Conservation (phyloP, 441 rosid genomes). For the Capsella rubella region DNA sequence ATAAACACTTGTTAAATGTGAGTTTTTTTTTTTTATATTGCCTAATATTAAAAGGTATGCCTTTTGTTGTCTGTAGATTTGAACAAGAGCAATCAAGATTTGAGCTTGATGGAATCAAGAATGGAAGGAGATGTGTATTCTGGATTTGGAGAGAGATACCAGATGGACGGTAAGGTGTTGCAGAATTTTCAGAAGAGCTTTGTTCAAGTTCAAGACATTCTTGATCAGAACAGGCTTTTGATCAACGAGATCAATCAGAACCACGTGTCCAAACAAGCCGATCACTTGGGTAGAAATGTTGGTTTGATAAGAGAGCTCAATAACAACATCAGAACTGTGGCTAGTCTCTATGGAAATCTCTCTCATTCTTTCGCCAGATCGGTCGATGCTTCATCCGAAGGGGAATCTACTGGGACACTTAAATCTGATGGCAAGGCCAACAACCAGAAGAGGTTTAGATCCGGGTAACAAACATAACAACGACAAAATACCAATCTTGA, state of each 20-base stretch:
- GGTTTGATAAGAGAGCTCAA: slow-evolving; percentile 90
- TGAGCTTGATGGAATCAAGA: slow-evolving; percentile 18
- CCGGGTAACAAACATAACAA: slow-evolving; percentile 27
- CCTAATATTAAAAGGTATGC: too few relatives aligned
- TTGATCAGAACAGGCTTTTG: slow-evolving; percentile 84
- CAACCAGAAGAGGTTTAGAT: slow-evolving; percentile 75
- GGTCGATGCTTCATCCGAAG: slow-evolving; percentile 78
- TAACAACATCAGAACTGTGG: slow-evolving; percentile 90
- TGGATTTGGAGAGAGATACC: slow-evolving; percentile 66
- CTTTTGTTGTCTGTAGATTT: neutral
- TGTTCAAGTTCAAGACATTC: slow-evolving; percentile 82
- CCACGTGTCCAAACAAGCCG: slow-evolving; percentile 85
- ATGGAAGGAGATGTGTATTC: slow-evolving; percentile 83
- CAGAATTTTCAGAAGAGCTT: slow-evolving; percentile 83
- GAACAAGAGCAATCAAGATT: slow-evolving; percentile 27
- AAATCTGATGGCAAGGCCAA: slow-evolving; percentile 68
- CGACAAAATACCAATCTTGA: neutral
- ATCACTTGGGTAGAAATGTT: slow-evolving; percentile 82
- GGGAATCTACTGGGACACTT: slow-evolving; percentile 68
- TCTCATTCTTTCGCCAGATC: slow-evolving; percentile 71
- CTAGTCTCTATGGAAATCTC: slow-evolving; percentile 85
- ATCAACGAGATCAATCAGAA: slow-evolving; percentile 92
- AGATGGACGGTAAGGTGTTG: slow-evolving; percentile 66
- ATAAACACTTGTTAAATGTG: neutral
- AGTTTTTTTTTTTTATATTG: neutral